Evolutionary conservation across 2,329 filamentous ascomycete species (phyloP), one percentile per base, ranked within the genome.

Genomic region (Teratosphaeria destructans): DNA sequence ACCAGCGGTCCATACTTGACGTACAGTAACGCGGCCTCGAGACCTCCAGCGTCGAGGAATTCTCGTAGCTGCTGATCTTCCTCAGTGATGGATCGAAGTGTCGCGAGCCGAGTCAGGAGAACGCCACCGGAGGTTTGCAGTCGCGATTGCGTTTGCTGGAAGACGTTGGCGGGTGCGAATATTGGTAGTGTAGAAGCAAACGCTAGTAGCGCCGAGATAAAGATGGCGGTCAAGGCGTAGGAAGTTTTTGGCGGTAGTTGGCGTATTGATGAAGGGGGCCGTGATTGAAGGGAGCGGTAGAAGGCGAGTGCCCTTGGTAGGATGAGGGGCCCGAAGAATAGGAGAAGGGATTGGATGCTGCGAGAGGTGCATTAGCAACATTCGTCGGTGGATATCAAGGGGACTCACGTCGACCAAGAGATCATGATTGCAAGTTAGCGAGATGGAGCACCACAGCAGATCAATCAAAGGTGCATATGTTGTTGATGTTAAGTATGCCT

Each of bases 41-140:
- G 76, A 61, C 71, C 68, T 7, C 68, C 69, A 2, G 82, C 86
- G 65, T 84, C 81, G 70, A 97, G 85, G 66, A 86, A 86, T 29
- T 78, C 75, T 57, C 85, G 82, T 10, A 97, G 80, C 27, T 80
- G 75, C 56, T 83, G 78, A 74, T 97, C 92, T 12, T 72, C 61
- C 0, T 75, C 63, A 0, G 83, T 86, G 2, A 89, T 78, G 0
- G 81, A 76, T 0, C 86, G 82, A 1, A 86, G 70, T 1, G 79
- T 73, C 3, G 80, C 74, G 10, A 97, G 81, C 16, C 93, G 88
- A 61, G 82, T 84, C 74, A 96, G 94, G 62, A 97, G 81, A 37
- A 95, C 86, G 70, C 93, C 89, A 52, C 84, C 86, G n/a, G 90
- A 86, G 52, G 89, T 93, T 68, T 91, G 88, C 19, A 97, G 84